These are phyloP conservation scores for Leccinum obscurum DNA, from an alignment of 768 basidiomycete species.

Conservation along the genomic window DNA sequence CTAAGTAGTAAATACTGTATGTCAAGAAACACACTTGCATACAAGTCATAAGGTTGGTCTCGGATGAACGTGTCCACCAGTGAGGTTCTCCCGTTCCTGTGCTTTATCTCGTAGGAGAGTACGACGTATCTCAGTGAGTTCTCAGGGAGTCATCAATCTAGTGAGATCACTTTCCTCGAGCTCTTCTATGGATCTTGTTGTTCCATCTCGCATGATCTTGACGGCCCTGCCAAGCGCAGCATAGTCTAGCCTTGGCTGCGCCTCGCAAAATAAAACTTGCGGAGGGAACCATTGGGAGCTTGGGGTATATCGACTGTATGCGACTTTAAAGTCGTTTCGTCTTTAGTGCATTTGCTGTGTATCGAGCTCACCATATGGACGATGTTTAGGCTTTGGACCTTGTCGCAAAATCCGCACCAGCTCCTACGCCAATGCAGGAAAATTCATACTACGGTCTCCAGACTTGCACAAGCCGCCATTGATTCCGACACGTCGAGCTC, in stretches of 20 bases:
- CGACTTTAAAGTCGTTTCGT: conserved; percentile 12
- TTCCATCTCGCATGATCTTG: conserved; percentile 82
- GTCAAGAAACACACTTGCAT: conserved; percentile 77
- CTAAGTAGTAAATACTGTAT: conserved; percentile 25
- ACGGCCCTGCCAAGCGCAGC: conserved; percentile 68
- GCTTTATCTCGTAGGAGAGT: conserved; percentile 78
- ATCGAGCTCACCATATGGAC: conserved; percentile 26
- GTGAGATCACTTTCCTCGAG: conserved; percentile 70
- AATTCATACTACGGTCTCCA: conserved; percentile 44
- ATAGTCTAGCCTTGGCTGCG: conserved; percentile 53
- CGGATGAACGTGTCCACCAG: conserved; percentile 83
- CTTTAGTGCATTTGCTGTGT: background rate
- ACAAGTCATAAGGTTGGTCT: conserved; percentile 67
- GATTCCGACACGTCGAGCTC: conserved; percentile 21
- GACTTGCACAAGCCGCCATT: conserved; percentile 28
- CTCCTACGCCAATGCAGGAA: conserved; percentile 37
- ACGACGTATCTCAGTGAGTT: conserved; percentile 85
- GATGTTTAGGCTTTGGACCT: conserved; percentile 57
- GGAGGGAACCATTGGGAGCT: conserved; percentile 60
- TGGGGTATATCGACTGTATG: conserved; percentile 84
- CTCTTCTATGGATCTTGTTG: conserved; percentile 82
- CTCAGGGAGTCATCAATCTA: conserved; percentile 57
- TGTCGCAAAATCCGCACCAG: conserved; percentile 40
- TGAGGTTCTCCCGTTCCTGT: conserved; percentile 79
- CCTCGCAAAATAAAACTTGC: conserved; percentile 79